Conservation (phyloP, 257 asterid species). For the Lycium ferocissimum region DNA sequence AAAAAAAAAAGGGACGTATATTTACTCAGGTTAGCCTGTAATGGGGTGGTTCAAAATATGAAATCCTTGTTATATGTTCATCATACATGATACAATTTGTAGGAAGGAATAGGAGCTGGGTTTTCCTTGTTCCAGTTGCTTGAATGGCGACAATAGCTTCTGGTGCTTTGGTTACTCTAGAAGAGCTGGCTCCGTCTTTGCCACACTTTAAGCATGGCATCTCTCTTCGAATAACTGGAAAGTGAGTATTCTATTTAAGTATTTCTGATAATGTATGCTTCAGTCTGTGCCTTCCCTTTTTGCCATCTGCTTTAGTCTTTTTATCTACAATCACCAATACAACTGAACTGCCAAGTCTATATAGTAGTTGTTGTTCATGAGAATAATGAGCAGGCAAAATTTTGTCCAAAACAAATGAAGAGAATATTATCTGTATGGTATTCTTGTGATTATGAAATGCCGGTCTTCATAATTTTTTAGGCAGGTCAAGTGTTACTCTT, state of each 20-base stretch:
- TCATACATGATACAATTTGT: neutral
- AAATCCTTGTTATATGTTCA: neutral
- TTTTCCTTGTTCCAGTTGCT: neutral
- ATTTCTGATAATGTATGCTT: neutral
- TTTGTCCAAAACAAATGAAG: neutral
- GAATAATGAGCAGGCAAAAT: neutral
- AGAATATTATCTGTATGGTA: neutral
- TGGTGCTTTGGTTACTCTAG: slow-evolving; percentile 73
- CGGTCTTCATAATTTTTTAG: neutral
- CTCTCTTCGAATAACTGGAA: slow-evolving; percentile 86
- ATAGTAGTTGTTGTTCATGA: neutral
- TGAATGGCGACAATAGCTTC: slow-evolving; percentile 56
- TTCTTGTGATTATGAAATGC: slow-evolving; percentile 6
- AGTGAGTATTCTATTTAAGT: slow-evolving; percentile 49
- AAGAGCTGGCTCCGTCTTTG: slow-evolving; percentile 74
- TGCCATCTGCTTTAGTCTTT: neutral
- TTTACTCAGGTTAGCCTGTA: neutral
- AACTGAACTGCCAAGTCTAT: neutral
- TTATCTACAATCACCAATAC: neutral
- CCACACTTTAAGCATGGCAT: slow-evolving; percentile 77
- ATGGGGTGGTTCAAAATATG: neutral
- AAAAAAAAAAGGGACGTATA: neutral
- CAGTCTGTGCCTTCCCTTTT: neutral
- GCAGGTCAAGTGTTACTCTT: neutral
- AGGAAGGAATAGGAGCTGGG: neutral